Evolutionary conservation across 805 yeast genomes (phyloP), one percentile per base, ranked within the genome.

Genomic region (Millerozyma acaciae): DNA sequence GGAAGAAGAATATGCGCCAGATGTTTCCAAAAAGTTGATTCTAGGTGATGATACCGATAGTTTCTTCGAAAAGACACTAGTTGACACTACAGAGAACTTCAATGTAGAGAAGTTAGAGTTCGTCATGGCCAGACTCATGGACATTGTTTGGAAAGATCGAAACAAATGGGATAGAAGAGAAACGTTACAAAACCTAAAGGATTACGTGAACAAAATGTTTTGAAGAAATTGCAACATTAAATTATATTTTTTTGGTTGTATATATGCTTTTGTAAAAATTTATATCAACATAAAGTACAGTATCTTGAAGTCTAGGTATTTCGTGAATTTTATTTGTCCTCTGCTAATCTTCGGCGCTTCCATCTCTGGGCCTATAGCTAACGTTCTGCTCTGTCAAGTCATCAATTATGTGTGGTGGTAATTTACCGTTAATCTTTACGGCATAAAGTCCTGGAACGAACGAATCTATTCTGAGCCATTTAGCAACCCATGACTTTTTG

Each of bases 361-460:
- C 98, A 56, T 93, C 98, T 59, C 98, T 75, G 22, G 98, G 97
- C 42, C 97, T 76, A 60, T 93, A 93, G 34, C 76, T 77, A 27
- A 84, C 74, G n/a, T 85, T 86, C 44, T 80, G 83, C 10, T 73
- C 73, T 25, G 78, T 80, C 51, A 93, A 65, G 34, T 80, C 84
- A 26, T 75, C 78, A 6, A 84, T 74, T 22, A 87, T 78, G 43
- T 90, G 96, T 6, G 84, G 85, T 2, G 97, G 97, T 31, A 93
- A 65, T 48, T 86, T 80, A 21, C 98, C 98, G 45, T 79, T 82
- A 5, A 93, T 90, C 51, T 90, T 85, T 19, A 89, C 95, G 1
- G 98, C 98, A 48, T 93, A 88, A 47, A 90, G 57, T 0, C 97
- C 98, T 1, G 94, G 84, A 15, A 78, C 80, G 54, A 87, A 86